Percentiles rank a stretch among this genome's conserved stretches.
Evolutionary conservation across 441 rosid species (phyloP).

Genomic region (Corymbia calophylla): DNA sequence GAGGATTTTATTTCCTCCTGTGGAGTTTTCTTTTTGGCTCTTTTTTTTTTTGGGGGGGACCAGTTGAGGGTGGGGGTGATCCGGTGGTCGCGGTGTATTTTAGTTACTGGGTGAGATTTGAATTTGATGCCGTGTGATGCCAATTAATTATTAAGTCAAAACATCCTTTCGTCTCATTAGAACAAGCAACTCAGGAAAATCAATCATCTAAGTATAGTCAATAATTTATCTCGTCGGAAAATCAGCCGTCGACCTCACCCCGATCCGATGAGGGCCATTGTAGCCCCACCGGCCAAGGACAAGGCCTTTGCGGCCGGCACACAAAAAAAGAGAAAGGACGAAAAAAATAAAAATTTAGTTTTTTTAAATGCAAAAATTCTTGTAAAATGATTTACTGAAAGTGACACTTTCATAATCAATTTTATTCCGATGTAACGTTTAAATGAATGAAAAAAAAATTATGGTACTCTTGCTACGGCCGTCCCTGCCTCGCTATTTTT

Average conservation of each 20-base stretch:
- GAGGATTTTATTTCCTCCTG: not conserved
- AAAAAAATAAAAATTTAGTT: no score
- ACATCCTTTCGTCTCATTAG: not conserved
- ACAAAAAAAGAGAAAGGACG: no score
- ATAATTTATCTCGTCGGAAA: no score
- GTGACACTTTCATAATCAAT: fast-evolving
- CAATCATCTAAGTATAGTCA: no score
- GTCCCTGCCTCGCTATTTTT: fast-evolving
- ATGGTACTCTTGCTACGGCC: fast-evolving
- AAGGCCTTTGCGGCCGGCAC: fast-evolving
- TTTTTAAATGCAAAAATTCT: no score
- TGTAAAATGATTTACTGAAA: fast-evolving
- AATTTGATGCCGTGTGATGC: not conserved
- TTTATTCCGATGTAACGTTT: not conserved
- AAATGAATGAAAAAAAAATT: fast-evolving
- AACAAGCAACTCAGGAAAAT: no score
- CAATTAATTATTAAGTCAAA: not conserved
- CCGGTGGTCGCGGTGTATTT: not conserved
- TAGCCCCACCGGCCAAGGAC: no score
- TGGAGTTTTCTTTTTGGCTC: not conserved
- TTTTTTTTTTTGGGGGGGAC: not conserved
- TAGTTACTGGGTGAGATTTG: not conserved
- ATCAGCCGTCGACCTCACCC: no score
- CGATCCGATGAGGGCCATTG: no score
- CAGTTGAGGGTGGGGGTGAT: not conserved